Conservation (phyloP, 768 basidiomycete genomes). For the Calocera viscosa region DNA sequence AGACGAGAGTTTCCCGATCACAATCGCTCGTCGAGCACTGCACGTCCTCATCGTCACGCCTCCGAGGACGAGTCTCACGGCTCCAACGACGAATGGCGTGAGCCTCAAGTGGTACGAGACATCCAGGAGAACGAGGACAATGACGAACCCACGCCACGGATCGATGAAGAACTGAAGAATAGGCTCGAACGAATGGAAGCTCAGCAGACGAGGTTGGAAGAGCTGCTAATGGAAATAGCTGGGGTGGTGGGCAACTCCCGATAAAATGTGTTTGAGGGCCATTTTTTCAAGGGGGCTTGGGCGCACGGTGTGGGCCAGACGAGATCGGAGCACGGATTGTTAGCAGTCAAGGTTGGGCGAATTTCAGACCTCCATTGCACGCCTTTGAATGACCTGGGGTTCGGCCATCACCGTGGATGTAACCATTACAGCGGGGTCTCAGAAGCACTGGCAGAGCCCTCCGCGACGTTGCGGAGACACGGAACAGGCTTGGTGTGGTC, state of each 20-base stretch:
- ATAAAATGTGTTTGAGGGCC: too few species aligned
- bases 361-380: too few species aligned
- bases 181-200: slow-evolving; percentile 34
- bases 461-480: too few species aligned
- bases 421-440: too few species aligned
- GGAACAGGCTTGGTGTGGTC: too few species aligned
- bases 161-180: slow-evolving; percentile 23
- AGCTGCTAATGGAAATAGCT: slow-evolving; percentile 25
- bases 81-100: neutral
- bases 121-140: slow-evolving; percentile 30
- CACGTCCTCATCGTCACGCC: neutral
- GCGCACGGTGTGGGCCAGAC: too few species aligned
- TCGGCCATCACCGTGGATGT: too few species aligned
- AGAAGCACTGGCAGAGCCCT: too few species aligned
- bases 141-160: neutral
- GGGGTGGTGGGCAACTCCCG: neutral
- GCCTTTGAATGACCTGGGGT: too few species aligned
- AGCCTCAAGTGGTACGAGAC: neutral
- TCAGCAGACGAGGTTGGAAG: slow-evolving; percentile 39
- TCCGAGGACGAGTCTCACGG: neutral
- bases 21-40: neutral
- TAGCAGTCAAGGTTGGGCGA: too few species aligned
- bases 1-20: neutral
- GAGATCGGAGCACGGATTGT: too few species aligned
- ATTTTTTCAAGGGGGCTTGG: too few species aligned